phyloP scores from a whole-genome alignment of 352 stramenopile genomes.

The Aphanomyces stellatus region DNA sequence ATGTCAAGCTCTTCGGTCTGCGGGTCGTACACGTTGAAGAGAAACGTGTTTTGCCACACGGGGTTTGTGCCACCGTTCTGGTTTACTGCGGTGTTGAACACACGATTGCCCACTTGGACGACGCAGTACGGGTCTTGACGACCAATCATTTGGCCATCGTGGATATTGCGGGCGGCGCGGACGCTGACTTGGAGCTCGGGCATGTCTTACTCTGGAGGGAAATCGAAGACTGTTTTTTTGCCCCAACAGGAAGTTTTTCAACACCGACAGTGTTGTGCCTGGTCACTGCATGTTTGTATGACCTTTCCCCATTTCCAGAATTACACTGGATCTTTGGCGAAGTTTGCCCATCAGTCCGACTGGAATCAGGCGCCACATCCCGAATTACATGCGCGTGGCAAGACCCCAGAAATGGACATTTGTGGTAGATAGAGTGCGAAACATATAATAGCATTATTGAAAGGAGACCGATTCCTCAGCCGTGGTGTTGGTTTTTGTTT shows the following conservation, averaged over 20 bases:
- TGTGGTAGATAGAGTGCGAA: neutral
- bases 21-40: neutral
- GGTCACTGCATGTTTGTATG: too few relatives aligned
- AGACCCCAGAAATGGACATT: too few relatives aligned
- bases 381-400: too few relatives aligned
- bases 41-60: neutral
- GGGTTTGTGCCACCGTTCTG: neutral
- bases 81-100: neutral
- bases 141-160: neutral
- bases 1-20: constrained; percentile 30
- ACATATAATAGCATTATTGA: neutral
- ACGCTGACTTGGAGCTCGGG: constrained; percentile 9
- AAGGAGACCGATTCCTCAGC: too few relatives aligned
- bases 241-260: too few relatives aligned
- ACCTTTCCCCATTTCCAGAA: too few relatives aligned
- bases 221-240: neutral
- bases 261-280: too few relatives aligned
- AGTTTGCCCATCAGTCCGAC: too few relatives aligned
- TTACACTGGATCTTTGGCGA: too few relatives aligned
- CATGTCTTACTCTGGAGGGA: too few relatives aligned
- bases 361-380: too few relatives aligned
- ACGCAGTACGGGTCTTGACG: neutral
- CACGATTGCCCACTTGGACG: neutral
- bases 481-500: neutral
- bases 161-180: too few relatives aligned